These are phyloP conservation scores for Cyberlindnera xylosilytica DNA, from an alignment of 805 yeast species.

Conservation along the genomic window DNA sequence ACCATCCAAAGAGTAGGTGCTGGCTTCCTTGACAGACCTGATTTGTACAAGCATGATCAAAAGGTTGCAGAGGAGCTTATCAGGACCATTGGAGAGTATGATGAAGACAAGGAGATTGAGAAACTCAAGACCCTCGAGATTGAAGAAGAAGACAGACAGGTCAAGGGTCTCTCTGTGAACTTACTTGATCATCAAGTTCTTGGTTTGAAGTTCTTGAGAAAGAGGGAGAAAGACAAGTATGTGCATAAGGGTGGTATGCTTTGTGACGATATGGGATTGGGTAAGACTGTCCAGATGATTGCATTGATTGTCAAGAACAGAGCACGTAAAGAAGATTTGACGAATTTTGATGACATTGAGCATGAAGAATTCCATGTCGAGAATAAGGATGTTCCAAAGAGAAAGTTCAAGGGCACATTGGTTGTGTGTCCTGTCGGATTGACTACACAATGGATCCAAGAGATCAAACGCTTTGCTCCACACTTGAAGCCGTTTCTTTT, in stretches of 20 bases:
- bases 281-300: constrained; percentile 77
- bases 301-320: constrained; percentile 46
- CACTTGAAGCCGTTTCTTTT: constrained; percentile 46
- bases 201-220: constrained; percentile 40
- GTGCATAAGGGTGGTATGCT: constrained; percentile 53
- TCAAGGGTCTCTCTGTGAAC: constrained; percentile 37
- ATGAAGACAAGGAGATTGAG: constrained; percentile 17
- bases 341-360: constrained; percentile 9
- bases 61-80: constrained; percentile 17
- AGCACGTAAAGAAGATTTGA: constrained; percentile 16
- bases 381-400: constrained; percentile 14
- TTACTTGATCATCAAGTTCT: constrained; percentile 44
- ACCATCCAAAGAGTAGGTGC: constrained; percentile 18
- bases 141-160: constrained; percentile 22
- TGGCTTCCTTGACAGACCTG: constrained; percentile 18
- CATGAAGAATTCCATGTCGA: background rate
- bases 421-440: constrained; percentile 76
- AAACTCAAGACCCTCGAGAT: constrained; percentile 14
- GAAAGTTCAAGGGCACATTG: constrained; percentile 41
- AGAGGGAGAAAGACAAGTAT: constrained; percentile 33
- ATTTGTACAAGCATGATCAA: constrained; percentile 8
- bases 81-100: constrained; percentile 12
- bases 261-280: constrained; percentile 90
- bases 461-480: constrained; percentile 50
- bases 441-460: constrained; percentile 70